Evolutionary conservation across 768 basidiomycete genomes (phyloP).

Genomic region (Phylloporus sp.): DNA sequence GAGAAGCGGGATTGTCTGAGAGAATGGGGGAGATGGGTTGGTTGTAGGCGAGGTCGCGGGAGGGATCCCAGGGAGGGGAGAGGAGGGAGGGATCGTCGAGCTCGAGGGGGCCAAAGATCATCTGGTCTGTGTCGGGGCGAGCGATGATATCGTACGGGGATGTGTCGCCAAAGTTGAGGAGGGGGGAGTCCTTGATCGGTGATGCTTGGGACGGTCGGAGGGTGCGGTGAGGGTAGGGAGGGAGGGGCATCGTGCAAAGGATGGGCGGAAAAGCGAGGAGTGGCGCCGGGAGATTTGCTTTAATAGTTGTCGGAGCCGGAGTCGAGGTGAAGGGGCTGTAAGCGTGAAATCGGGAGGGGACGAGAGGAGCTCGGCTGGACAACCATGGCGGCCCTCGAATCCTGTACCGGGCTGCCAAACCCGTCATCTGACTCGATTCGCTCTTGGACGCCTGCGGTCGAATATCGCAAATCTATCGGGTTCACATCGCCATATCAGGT

Average conservation of each 20-base stretch:
- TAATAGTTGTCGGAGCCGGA: conserved; percentile 37
- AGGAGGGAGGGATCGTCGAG: conserved; percentile 29
- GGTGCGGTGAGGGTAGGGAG: conserved; percentile 34
- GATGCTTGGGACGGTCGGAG: conserved; percentile 24
- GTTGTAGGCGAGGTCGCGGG: conserved; percentile 32
- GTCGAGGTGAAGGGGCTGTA: conserved; percentile 24
- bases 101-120: conserved; percentile 35
- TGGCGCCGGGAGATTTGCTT: conserved; percentile 20
- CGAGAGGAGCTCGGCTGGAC: conserved; percentile 42
- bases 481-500: conserved; percentile 16
- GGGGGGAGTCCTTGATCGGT: conserved; percentile 25
- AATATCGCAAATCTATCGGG: conserved; percentile 21
- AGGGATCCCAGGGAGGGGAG: conserved; percentile 27
- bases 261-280: conserved; percentile 23
- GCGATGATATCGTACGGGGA: conserved; percentile 37
- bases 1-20: conserved; percentile 36
- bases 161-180: conserved; percentile 39
- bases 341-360: conserved; percentile 27
- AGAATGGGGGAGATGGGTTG: conserved; percentile 39
- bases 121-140: conserved; percentile 28
- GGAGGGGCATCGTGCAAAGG: conserved; percentile 39
- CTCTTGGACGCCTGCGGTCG: conserved; percentile 16
- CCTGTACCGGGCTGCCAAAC: conserved; percentile 32
- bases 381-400: conserved; percentile 30
- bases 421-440: conserved; percentile 40